phyloP scores from a whole-genome alignment of 2,329 filamentous ascomycete species.

The Aspergillus eucalypticola region DNA sequence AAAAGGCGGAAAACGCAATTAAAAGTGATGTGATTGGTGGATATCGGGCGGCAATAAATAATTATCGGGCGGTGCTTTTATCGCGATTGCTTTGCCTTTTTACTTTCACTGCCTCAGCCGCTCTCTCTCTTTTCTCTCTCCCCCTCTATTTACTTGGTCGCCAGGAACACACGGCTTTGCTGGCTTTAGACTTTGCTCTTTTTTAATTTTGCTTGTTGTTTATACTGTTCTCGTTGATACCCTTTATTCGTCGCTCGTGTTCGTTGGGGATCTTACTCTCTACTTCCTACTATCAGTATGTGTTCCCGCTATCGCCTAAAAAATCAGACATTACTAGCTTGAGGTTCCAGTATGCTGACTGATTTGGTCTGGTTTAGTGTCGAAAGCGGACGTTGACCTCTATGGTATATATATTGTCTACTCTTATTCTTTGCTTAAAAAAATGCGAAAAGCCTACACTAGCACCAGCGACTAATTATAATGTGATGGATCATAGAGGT shows the following conservation, averaged over 20 bases:
- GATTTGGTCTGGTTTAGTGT: conserved; percentile 30
- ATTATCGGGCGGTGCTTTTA: conserved; percentile 1
- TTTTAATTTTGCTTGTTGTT: neutral
- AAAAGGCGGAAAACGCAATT: conserved; percentile 5
- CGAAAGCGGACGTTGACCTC: conserved; percentile 54
- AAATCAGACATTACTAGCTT: neutral
- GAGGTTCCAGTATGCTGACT: conserved; percentile 19
- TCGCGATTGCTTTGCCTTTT: conserved; percentile 1
- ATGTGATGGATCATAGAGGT: conserved; percentile 59
- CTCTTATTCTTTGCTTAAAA: neutral
- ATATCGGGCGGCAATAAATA: neutral
- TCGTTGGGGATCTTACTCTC: neutral
- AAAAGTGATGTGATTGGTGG: conserved; percentile 1
- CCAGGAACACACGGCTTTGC: neutral
- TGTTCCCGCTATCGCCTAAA: neutral
- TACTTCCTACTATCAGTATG: conserved; percentile 18
- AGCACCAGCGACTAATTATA: conserved; percentile 9
- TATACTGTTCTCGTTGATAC: neutral
- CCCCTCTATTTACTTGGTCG: neutral
- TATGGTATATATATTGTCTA: conserved; percentile 52
- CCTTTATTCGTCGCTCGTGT: neutral
- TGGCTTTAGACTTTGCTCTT: neutral
- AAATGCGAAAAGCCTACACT: neutral
- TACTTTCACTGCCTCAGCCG: neutral
- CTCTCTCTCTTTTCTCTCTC: neutral